Evolutionary conservation across 371 early-diverging fungal genomes (phyloP).

Genomic region (Basidiobolus meristosporus): DNA sequence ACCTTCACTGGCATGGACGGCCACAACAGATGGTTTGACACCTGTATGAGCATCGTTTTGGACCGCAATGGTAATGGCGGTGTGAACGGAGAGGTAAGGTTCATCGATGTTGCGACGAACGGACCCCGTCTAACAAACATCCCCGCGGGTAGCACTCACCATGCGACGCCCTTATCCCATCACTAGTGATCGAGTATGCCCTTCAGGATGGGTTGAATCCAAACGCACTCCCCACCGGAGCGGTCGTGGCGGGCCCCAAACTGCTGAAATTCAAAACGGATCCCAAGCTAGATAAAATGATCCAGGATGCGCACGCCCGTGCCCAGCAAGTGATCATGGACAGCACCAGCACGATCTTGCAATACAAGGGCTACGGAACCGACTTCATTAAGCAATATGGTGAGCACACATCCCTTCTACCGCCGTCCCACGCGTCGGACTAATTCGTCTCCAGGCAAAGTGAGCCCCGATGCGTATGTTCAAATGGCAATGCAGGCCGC

Average conservation of each 20-base stretch:
- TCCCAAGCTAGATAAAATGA: constrained; percentile 13
- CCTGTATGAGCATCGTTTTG: constrained; percentile 38
- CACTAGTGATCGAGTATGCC: constrained; percentile 33
- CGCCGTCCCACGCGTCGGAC: neutral
- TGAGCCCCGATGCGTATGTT: constrained; percentile 69
- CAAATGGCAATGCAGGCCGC: constrained; percentile 77
- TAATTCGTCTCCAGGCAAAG: constrained; percentile 12
- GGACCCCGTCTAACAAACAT: neutral
- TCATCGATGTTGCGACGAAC: neutral
- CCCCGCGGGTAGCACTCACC: constrained; percentile 44
- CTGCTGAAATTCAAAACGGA: constrained; percentile 29
- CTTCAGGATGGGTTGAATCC: constrained; percentile 16
- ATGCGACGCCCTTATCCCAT: constrained; percentile 56
- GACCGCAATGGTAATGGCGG: constrained; percentile 51
- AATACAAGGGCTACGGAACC: constrained; percentile 38
- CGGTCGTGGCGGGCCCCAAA: constrained; percentile 5
- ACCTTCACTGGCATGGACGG: constrained; percentile 38
- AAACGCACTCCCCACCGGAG: constrained; percentile 4
- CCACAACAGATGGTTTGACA: constrained; percentile 85
- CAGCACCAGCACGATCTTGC: constrained; percentile 37
- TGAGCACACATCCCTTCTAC: constrained; percentile 5
- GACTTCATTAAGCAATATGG: constrained; percentile 48
- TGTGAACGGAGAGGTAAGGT: constrained; percentile 37
- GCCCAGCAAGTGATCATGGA: constrained; percentile 25
- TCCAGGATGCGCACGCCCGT: constrained; percentile 27